phyloP scores from a whole-genome alignment of 179 eudicot genomes.

The Nepenthes alata region DNA sequence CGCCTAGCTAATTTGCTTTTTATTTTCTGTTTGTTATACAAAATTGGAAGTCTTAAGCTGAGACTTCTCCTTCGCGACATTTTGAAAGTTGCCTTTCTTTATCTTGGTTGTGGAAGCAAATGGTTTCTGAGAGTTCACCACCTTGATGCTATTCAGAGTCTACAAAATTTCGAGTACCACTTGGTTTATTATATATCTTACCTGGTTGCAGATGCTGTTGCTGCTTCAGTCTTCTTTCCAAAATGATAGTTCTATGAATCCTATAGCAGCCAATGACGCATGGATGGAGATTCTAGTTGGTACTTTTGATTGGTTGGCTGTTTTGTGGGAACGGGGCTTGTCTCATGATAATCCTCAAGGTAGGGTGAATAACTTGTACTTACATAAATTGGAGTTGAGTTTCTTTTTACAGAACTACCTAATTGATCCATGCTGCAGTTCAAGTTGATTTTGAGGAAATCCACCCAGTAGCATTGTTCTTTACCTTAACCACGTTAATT shows the following conservation, averaged over 20 bases:
- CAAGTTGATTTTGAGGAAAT: no score
- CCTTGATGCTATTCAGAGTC: neutral
- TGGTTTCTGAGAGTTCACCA: neutral
- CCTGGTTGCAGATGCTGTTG: constrained; percentile 46
- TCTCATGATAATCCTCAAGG: constrained; percentile 91
- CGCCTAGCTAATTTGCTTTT: no score
- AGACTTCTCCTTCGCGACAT: no score
- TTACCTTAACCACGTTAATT: neutral
- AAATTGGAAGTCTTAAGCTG: no score
- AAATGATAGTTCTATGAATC: constrained; percentile 16
- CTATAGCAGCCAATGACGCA: constrained; percentile 19
- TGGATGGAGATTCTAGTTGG: constrained; percentile 30
- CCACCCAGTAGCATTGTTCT: neutral
- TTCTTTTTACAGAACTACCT: neutral
- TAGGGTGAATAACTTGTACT: constrained; percentile 7
- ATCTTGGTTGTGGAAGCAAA: no score
- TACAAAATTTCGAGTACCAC: neutral
- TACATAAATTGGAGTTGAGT: neutral
- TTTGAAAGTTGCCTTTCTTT: no score
- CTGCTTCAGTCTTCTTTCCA: constrained; percentile 41
- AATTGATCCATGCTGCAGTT: no score
- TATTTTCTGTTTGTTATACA: no score
- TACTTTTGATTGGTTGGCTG: constrained; percentile 55
- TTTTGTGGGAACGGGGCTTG: constrained; percentile 91
- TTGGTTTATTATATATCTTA: constrained; percentile 7